These are phyloP conservation scores for Moricandia arvensis DNA, from an alignment of 345 rosid species.

Conservation along the genomic window DNA sequence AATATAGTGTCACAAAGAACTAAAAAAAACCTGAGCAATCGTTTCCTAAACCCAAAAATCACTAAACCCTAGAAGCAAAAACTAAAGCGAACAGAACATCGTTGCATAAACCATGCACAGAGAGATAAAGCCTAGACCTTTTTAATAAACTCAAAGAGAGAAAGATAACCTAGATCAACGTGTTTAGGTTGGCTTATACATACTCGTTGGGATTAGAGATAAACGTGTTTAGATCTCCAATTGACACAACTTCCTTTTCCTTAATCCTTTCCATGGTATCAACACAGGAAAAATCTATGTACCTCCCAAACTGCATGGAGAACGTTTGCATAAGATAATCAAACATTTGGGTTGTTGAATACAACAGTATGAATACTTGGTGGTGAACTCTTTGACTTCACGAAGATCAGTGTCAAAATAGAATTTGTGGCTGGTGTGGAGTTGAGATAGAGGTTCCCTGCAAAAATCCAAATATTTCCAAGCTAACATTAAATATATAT, in stretches of 20 bases:
- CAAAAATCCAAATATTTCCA: neutral
- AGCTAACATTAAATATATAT: neutral
- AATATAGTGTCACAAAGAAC: slow-evolving; percentile 19
- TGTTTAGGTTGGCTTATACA: too few species aligned
- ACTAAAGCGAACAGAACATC: slow-evolving; percentile 22
- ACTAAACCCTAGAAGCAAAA: slow-evolving; percentile 37
- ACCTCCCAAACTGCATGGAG: neutral
- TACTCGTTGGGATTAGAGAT: too few species aligned
- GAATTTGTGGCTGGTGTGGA: too few species aligned
- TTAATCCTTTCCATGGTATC: too few species aligned
- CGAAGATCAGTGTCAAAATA: too few species aligned
- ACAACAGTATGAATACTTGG: neutral
- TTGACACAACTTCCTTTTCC: too few species aligned
- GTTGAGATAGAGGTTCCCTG: neutral
- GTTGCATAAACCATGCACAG: slow-evolving; percentile 36
- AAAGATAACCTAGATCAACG: slow-evolving; percentile 14
- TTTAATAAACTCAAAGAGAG: slow-evolving; percentile 8
- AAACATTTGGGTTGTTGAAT: neutral
- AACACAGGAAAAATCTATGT: neutral
- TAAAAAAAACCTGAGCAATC: slow-evolving; percentile 17
- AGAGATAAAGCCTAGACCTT: slow-evolving; percentile 28
- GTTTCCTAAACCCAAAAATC: slow-evolving; percentile 2
- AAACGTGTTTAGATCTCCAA: too few species aligned
- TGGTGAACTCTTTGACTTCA: too few species aligned
- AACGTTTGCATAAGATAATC: neutral